Conservation (phyloP, 177 flowering plant genomes). For the Tripterygium wilfordii region DNA sequence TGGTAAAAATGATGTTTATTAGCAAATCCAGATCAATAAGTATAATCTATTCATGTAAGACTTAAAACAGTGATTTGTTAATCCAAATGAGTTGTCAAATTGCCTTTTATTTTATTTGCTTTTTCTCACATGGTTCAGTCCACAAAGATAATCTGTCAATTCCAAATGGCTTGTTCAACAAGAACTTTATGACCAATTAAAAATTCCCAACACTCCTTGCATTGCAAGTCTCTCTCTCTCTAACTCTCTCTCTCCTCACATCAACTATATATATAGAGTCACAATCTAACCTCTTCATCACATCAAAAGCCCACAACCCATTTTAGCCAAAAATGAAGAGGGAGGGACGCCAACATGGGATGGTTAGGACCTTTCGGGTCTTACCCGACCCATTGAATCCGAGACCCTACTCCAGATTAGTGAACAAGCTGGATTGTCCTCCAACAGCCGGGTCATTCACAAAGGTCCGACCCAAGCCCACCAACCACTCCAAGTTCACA, state of each 20-base stretch:
- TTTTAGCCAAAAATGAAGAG: constrained; percentile 43
- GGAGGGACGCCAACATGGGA: constrained; percentile 64
- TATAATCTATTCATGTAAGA: too few species aligned
- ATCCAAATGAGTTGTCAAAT: too few species aligned
- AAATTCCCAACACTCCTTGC: constrained; percentile 13
- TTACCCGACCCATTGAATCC: constrained; percentile 23
- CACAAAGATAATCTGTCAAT: too few species aligned
- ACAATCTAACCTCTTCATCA: too few species aligned
- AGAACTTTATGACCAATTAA: background rate
- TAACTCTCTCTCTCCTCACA: background rate
- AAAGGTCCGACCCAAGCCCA: constrained; percentile 40
- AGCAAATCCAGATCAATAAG: too few species aligned
- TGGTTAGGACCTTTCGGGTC: constrained; percentile 32
- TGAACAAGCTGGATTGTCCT: constrained; percentile 24
- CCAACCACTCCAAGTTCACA: constrained; percentile 72
- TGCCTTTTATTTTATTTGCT: too few species aligned
- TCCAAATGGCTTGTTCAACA: constrained; percentile 11
- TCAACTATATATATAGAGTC: too few species aligned
- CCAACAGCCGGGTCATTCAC: constrained; percentile 43
- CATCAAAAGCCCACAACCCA: too few species aligned
- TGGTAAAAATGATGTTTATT: too few species aligned
- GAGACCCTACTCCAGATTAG: constrained; percentile 14
- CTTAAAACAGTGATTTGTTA: too few species aligned
- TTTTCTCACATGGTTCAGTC: too few species aligned
- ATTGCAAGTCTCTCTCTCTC: constrained; percentile 4